Conservation (phyloP, 2,329 filamentous ascomycete genomes). For the Colletotrichum sp. region DNA sequence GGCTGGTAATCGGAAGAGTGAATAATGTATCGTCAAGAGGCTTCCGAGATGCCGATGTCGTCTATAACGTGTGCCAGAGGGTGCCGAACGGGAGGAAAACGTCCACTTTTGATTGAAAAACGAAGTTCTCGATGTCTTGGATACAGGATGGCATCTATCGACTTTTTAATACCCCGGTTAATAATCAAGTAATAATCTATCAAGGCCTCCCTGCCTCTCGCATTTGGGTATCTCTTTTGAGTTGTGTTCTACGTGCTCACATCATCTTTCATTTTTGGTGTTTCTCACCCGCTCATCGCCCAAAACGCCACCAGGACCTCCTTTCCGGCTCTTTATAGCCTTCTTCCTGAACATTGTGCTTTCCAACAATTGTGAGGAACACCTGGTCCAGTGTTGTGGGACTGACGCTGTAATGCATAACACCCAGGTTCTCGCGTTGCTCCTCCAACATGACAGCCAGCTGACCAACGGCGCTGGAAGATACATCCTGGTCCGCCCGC, state of each 20-base stretch:
- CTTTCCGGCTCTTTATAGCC: slow-evolving; percentile 48
- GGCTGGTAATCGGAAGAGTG: neutral
- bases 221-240: neutral
- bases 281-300: neutral
- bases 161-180: neutral
- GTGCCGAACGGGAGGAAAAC: neutral
- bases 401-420: slow-evolving; percentile 87
- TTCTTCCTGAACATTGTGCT: slow-evolving; percentile 81
- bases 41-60: neutral
- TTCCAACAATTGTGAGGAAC: slow-evolving; percentile 83
- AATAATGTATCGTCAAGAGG: neutral
- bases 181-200: neutral
- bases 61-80: neutral
- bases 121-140: neutral
- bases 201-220: neutral
- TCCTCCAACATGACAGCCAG: slow-evolving; percentile 78
- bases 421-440: slow-evolving; percentile 69
- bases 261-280: neutral
- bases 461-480: slow-evolving; percentile 64
- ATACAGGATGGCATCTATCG: neutral
- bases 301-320: slow-evolving; percentile 19
- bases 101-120: neutral
- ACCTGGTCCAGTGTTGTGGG: slow-evolving; percentile 91
- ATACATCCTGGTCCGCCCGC: slow-evolving; percentile 30
- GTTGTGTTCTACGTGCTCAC: neutral